A percentile compares a stretch with the other conserved stretches of the same genome.
Conservation (phyloP, 2,329 filamentous ascomycete species). For the Talaromyces amestolkiae region DNA sequence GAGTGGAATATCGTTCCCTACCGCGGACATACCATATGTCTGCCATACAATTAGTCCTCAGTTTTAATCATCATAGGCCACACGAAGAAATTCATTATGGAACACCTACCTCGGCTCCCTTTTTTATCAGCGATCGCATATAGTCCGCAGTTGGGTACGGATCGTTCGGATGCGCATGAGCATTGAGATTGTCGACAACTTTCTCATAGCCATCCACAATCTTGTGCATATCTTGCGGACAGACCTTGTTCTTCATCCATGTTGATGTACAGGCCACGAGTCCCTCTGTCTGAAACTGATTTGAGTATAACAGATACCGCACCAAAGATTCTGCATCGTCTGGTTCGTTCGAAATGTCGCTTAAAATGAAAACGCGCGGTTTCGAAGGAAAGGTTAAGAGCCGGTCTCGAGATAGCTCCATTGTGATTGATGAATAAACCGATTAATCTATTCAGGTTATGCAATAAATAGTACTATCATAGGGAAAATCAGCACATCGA, state of each 20-base stretch:
- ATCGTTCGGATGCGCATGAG: conserved; percentile 46
- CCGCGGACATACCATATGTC: conserved; percentile 2
- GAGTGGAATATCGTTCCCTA: neutral
- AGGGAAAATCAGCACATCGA: neutral
- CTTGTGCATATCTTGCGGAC: conserved; percentile 45
- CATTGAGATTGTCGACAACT: conserved; percentile 40
- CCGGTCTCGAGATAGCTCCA: neutral
- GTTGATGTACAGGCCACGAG: conserved; percentile 49
- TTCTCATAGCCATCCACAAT: conserved; percentile 47
- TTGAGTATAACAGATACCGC: conserved; percentile 47
- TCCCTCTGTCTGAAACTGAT: conserved; percentile 49
- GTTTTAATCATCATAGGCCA: neutral
- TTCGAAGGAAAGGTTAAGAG: neutral
- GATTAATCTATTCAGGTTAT: neutral
- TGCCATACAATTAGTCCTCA: neutral
- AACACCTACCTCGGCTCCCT: neutral
- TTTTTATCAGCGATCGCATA: neutral
- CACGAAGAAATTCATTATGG: neutral
- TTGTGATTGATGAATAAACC: neutral
- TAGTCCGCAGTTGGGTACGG: conserved; percentile 37
- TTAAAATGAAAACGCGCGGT: conserved; percentile 40
- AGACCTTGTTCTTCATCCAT: conserved; percentile 45
- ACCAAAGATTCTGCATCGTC: conserved; percentile 48
- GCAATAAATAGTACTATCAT: neutral
- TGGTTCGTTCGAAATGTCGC: conserved; percentile 49